Conservation (phyloP, 2,329 filamentous ascomycete genomes). For the Fusarium avenaceum region DNA sequence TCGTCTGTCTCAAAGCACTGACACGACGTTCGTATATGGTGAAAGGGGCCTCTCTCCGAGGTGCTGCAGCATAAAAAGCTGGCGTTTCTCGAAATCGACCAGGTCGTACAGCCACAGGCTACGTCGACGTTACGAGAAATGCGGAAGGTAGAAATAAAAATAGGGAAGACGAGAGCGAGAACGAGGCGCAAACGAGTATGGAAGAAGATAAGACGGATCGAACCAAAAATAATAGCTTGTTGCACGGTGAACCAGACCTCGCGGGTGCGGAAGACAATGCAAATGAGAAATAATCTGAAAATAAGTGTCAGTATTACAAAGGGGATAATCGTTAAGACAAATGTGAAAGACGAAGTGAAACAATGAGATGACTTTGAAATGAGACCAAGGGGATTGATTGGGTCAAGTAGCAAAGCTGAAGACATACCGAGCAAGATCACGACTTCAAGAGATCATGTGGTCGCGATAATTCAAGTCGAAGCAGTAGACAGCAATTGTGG, state of each 20-base stretch:
- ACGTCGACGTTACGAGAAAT: constrained; percentile 37
- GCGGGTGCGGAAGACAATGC: constrained; percentile 36
- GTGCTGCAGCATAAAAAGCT: constrained; percentile 47
- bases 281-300: constrained; percentile 40
- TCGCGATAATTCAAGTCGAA: constrained; percentile 7
- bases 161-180: constrained; percentile 23
- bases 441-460: constrained; percentile 27
- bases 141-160: constrained; percentile 12
- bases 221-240: constrained; percentile 39
- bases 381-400: constrained; percentile 9
- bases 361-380: constrained; percentile 27
- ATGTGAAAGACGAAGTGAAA: constrained; percentile 37
- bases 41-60: constrained; percentile 43
- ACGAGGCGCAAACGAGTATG: constrained; percentile 39
- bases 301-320: constrained; percentile 39
- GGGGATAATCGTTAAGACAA: constrained; percentile 11
- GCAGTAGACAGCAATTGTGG: constrained; percentile 7
- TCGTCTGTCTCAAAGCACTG: constrained; percentile 23
- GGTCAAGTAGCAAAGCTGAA: constrained; percentile 13
- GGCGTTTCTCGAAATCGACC: constrained; percentile 32
- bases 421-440: constrained; percentile 31
- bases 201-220: constrained; percentile 37
- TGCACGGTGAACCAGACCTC: constrained; percentile 48
- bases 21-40: constrained; percentile 43
- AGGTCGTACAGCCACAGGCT: constrained; percentile 43